Conservation (phyloP, 2,329 filamentous ascomycete species). For the Rutstroemia sp. region DNA sequence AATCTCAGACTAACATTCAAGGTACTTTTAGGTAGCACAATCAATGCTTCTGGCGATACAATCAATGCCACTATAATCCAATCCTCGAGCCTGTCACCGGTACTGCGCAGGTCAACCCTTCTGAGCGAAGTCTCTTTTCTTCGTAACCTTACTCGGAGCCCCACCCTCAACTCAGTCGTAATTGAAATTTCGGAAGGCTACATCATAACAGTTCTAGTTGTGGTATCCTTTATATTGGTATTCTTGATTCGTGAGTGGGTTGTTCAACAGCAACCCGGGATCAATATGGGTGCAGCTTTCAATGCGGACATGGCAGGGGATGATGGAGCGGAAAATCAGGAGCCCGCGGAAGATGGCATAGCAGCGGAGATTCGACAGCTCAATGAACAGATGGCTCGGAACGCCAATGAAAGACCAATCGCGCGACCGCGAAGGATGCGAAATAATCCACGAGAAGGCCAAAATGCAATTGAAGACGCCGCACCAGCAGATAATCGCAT, state of each 20-base stretch:
- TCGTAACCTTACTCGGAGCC: constrained; percentile 57
- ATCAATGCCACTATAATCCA: neutral
- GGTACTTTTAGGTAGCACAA: constrained; percentile 6
- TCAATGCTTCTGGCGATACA: constrained; percentile 11
- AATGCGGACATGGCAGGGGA: constrained; percentile 48
- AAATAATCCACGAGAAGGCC: too few species aligned
- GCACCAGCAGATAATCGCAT: too few species aligned
- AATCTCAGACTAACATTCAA: constrained; percentile 17
- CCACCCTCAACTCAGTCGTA: constrained; percentile 67
- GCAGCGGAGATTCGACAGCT: constrained; percentile 2
- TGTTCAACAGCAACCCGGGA: constrained; percentile 90
- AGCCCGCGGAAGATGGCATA: constrained; percentile 9
- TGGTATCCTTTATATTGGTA: constrained; percentile 91
- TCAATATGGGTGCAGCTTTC: constrained; percentile 64
- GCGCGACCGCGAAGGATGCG: neutral
- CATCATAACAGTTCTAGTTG: constrained; percentile 84
- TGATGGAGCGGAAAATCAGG: constrained; percentile 27
- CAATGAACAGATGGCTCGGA: neutral
- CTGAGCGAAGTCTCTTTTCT: constrained; percentile 51
- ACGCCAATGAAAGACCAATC: neutral
- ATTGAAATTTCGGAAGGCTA: constrained; percentile 87
- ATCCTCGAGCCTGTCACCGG: neutral
- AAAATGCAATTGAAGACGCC: too few species aligned
- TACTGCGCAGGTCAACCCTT: constrained; percentile 34
- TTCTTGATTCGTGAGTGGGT: constrained; percentile 97